phyloP scores from a whole-genome alignment of 805 yeast species.

The Sungouiozyma intestinalis region DNA sequence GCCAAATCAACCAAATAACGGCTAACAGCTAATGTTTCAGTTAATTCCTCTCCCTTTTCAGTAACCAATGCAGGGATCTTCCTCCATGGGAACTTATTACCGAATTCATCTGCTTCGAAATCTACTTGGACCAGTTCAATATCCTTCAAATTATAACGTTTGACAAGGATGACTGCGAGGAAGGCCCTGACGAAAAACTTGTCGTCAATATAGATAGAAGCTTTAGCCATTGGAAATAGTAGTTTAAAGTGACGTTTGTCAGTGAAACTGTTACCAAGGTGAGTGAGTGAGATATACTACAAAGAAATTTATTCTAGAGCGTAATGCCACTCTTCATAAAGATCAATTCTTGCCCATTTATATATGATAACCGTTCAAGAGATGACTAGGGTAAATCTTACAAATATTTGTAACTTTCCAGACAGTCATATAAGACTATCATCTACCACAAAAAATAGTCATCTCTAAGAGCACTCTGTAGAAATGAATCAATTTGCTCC shows the following conservation, averaged over 20 bases:
- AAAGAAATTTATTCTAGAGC: too few relatives aligned
- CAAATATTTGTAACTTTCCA: too few relatives aligned
- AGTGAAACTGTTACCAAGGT: too few relatives aligned
- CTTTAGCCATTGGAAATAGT: background rate
- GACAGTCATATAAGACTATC: too few relatives aligned
- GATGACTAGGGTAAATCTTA: too few relatives aligned
- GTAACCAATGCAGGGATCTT: conserved; percentile 61
- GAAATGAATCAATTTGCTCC: background rate
- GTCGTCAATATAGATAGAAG: background rate
- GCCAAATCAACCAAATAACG: conserved; percentile 35
- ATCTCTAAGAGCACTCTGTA: background rate
- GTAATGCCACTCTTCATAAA: too few relatives aligned
- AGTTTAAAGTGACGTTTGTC: too few relatives aligned
- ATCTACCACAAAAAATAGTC: background rate
- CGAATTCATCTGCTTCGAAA: conserved; percentile 21
- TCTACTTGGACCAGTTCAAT: conserved; percentile 36
- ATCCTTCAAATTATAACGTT: conserved; percentile 27
- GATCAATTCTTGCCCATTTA: too few relatives aligned
- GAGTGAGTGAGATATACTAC: too few relatives aligned
- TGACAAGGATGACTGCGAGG: background rate
- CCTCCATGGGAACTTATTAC: conserved; percentile 48
- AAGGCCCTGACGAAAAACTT: background rate
- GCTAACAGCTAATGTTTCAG: conserved; percentile 54
- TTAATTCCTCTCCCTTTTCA: conserved; percentile 60
- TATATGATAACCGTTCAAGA: too few relatives aligned